Base-by-base conservation (phyloP, 345 rosid genomes). In the Populus deltoides region DNA sequence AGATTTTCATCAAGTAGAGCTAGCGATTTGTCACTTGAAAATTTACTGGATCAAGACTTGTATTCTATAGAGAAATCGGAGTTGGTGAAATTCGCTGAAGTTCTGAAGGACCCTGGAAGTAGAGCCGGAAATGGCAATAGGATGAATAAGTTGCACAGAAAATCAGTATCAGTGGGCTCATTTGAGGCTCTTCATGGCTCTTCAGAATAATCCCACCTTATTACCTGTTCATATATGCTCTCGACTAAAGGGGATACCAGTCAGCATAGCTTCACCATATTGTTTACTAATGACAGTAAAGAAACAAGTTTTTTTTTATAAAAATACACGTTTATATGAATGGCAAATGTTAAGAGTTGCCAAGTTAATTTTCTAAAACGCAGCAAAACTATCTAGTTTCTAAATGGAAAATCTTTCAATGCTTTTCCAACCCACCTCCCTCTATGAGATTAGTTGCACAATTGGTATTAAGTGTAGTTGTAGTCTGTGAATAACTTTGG, bases 21-120 rank as follows among this genome's bases (percentile, higher is more conserved):
- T 62, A 65, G 43, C 20, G 77, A 72, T 73, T 70, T 25, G 53
- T 77, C 55, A 12, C n/a, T 5, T 0, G 86, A 77, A 29, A 76
- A 53, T 59, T 79, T 61, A 22, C 71, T 49, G 69, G 78, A 75
- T 38, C 76, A 41, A 75, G 80, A 80, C 1, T 24, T 0, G 1
- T 69, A 73, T 61, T 33, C 75, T 8, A 47, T 2, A 16, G 81
- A 49, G 80, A 90, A 85, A 82, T 83, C 83, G 1, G 92, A 93
- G 69, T 66, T 95, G 86, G 57, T 72, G 39, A 95, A 93, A 78
- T 90, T 76, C 22, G 97, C 99, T 0, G 87, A 85, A 69, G 97
- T 74, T 38, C 81, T 95, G 51, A 89, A 78, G 79, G 85, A 79
- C 57, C 75, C 91, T 6, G 86, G 81, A n/a, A 36, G 86, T 2